Conservation (phyloP, 2,329 filamentous ascomycete genomes). For the Monosporascus sp. region DNA sequence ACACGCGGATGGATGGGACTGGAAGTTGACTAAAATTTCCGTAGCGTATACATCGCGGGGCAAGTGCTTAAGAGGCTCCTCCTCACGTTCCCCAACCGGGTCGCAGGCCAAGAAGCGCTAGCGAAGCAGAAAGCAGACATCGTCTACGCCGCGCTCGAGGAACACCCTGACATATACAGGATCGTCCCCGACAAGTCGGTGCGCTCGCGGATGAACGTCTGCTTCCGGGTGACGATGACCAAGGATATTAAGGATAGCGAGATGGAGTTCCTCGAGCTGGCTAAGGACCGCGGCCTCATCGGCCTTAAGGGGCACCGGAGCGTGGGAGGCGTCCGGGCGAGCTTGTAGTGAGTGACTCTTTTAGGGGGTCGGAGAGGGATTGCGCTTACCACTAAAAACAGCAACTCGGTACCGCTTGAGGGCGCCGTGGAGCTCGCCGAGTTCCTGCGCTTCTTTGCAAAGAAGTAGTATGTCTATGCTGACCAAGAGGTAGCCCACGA, state of each 20-base stretch:
- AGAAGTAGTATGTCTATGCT: constrained; percentile 16
- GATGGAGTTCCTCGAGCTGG: constrained; percentile 72
- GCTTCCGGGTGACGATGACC: constrained; percentile 66
- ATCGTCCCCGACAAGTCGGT: constrained; percentile 70
- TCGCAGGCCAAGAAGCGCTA: constrained; percentile 70
- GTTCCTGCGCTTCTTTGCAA: constrained; percentile 55
- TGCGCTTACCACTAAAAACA: too few species aligned
- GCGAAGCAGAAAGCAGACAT: constrained; percentile 68
- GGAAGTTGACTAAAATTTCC: constrained; percentile 1
- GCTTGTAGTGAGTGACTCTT: too few species aligned
- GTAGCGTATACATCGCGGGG: constrained; percentile 80
- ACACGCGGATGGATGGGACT: not conserved
- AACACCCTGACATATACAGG: constrained; percentile 65
- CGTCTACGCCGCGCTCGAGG: constrained; percentile 75
- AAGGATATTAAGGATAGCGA: constrained; percentile 65
- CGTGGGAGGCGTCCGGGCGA: constrained; percentile 79
- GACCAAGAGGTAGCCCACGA: not conserved
- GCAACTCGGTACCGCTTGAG: constrained; percentile 72
- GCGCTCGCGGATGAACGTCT: constrained; percentile 91
- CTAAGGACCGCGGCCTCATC: constrained; percentile 61
- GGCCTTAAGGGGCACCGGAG: constrained; percentile 86
- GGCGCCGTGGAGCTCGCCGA: constrained; percentile 62
- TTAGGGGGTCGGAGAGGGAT: too few species aligned
- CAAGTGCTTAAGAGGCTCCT: constrained; percentile 78
- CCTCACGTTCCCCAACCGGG: constrained; percentile 58